These are phyloP conservation scores for Russula sp. DNA, from an alignment of 768 basidiomycete species.

Conservation along the genomic window DNA sequence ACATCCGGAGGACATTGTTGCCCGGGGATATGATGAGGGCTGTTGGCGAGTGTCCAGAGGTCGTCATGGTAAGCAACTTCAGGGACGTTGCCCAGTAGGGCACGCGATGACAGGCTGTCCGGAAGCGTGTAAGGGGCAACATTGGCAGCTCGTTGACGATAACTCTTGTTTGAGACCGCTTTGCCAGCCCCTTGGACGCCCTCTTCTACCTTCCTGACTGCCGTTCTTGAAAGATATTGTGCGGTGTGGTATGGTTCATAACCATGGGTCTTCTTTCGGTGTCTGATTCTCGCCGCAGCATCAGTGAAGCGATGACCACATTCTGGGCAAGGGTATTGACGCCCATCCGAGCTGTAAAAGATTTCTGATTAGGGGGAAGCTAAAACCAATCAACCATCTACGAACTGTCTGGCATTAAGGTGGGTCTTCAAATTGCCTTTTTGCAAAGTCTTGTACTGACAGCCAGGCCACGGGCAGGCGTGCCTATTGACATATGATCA, in stretches of 20 bases:
- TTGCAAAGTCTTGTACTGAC: slow-evolving; percentile 3
- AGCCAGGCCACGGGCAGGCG: neutral
- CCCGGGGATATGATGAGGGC: neutral
- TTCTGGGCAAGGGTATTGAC: slow-evolving; percentile 1
- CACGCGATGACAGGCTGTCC: neutral
- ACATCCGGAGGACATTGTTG: neutral
- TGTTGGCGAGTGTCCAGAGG: neutral
- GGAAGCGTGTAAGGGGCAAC: neutral
- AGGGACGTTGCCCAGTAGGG: neutral
- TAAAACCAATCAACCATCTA: neutral
- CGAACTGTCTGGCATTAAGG: slow-evolving; percentile 3
- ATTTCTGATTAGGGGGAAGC: neutral
- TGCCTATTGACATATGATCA: neutral
- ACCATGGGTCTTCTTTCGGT: neutral
- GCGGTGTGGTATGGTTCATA: slow-evolving; percentile 13
- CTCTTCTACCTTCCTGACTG: neutral
- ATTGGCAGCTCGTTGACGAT: neutral
- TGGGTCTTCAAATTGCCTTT: slow-evolving; percentile 2
- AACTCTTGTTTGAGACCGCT: neutral
- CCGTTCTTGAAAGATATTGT: neutral
- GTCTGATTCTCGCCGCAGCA: slow-evolving; percentile 2
- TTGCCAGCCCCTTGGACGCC: neutral
- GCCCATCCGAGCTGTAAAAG: neutral
- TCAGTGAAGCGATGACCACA: neutral
- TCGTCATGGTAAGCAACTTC: neutral